Evolutionary conservation across 2,329 filamentous ascomycete species (phyloP).

Genomic region (Talaromyces amestolkiae): DNA sequence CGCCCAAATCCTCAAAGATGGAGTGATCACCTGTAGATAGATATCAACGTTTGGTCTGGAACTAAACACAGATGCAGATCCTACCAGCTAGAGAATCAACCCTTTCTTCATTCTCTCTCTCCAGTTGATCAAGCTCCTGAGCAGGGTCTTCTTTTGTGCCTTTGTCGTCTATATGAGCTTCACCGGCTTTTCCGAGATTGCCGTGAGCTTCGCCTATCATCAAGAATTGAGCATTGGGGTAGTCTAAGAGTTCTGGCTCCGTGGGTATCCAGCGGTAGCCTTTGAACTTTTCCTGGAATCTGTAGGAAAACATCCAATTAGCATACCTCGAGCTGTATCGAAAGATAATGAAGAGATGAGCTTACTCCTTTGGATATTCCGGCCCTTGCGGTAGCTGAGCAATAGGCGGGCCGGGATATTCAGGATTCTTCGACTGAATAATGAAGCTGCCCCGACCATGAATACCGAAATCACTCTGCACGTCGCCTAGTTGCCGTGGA

Average conservation of each 20-base stretch:
- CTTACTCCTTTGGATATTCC: slow-evolving; percentile 68
- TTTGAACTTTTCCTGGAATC: slow-evolving; percentile 69
- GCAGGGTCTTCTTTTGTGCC: slow-evolving; percentile 60
- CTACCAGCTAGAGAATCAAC: slow-evolving; percentile 59
- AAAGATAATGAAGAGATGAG: background rate
- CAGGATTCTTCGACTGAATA: slow-evolving; percentile 76
- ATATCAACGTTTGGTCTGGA: background rate
- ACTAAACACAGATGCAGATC: background rate
- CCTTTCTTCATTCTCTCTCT: slow-evolving; percentile 69
- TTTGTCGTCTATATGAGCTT: slow-evolving; percentile 44
- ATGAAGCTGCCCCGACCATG: slow-evolving; percentile 72
- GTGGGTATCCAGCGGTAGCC: slow-evolving; percentile 72
- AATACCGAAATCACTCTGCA: slow-evolving; percentile 74
- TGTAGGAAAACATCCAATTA: slow-evolving; percentile 30
- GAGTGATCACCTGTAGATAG: slow-evolving; percentile 53
- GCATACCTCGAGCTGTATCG: background rate
- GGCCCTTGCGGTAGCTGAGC: slow-evolving; percentile 63
- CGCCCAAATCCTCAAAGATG: slow-evolving; percentile 58
- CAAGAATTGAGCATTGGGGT: slow-evolving; percentile 71
- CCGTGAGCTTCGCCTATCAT: slow-evolving; percentile 63
- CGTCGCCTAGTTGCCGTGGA: slow-evolving; percentile 64
- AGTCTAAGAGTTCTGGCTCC: slow-evolving; percentile 70
- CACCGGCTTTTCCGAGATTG: slow-evolving; percentile 35
- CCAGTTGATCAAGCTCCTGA: slow-evolving; percentile 72
- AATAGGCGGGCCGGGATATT: slow-evolving; percentile 63